A percentile compares a stretch with the other conserved stretches of the same genome.
Evolutionary conservation across 768 basidiomycete genomes (phyloP).

Genomic region (Boletus pseudopeckii): DNA sequence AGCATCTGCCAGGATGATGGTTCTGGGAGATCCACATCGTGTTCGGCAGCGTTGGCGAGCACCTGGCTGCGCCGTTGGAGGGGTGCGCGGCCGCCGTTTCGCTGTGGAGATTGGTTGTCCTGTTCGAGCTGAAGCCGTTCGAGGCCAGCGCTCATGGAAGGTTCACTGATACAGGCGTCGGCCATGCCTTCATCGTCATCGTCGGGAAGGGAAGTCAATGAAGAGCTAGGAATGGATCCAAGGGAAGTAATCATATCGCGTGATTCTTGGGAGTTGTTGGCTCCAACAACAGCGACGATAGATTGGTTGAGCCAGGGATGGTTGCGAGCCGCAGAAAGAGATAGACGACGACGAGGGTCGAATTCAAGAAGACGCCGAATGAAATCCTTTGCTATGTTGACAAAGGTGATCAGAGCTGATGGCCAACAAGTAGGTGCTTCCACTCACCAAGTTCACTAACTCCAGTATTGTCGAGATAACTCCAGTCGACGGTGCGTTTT

Average conservation of each 20-base stretch:
- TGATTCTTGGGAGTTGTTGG: background rate
- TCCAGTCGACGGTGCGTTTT: slow-evolving; percentile 62
- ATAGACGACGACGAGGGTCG: slow-evolving; percentile 67
- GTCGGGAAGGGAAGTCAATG: slow-evolving; percentile 23
- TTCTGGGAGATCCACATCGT: slow-evolving; percentile 39
- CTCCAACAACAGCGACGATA: background rate
- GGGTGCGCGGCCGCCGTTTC: slow-evolving; percentile 15
- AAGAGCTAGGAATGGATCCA: slow-evolving; percentile 14
- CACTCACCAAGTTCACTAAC: slow-evolving; percentile 49
- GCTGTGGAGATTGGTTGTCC: slow-evolving; percentile 5
- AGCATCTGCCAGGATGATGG: slow-evolving; percentile 62
- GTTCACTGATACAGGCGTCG: slow-evolving; percentile 11
- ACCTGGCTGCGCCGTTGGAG: slow-evolving; percentile 51
- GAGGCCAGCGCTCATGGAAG: slow-evolving; percentile 32
- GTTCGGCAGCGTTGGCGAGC: slow-evolving; percentile 44
- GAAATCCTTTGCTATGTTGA: slow-evolving; percentile 64
- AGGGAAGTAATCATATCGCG: slow-evolving; percentile 3
- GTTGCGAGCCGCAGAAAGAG: slow-evolving; percentile 57
- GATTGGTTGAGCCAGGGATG: slow-evolving; percentile 70
- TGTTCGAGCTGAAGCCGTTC: slow-evolving; percentile 34
- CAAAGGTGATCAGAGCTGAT: background rate
- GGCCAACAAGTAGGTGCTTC: background rate
- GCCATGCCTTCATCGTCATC: slow-evolving; percentile 20
- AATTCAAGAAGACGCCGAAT: slow-evolving; percentile 60
- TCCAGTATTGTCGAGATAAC: slow-evolving; percentile 35